Evolutionary conservation across 106 monocot species (phyloP).

Genomic region (Allium fistulosum): DNA sequence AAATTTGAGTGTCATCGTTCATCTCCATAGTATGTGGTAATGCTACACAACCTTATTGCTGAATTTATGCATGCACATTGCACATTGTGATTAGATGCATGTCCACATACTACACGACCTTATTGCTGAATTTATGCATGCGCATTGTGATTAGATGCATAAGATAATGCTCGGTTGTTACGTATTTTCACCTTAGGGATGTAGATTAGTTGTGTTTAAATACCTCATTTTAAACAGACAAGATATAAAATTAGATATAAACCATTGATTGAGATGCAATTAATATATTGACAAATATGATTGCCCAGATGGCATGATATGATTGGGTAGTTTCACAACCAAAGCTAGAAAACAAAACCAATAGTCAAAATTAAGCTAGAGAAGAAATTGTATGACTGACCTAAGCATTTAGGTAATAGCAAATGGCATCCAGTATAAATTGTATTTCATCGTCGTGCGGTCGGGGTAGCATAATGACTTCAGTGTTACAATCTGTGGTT

Average conservation of each 20-base stretch:
- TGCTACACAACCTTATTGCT: too few relatives aligned
- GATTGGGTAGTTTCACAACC: not conserved
- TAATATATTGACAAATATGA: not conserved
- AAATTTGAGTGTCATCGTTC: too few relatives aligned
- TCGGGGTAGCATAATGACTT: constrained; percentile 84
- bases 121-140: too few relatives aligned
- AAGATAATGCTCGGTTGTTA: not conserved
- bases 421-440: constrained; percentile 90
- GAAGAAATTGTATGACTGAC: constrained; percentile 12
- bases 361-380: not conserved
- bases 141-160: too few relatives aligned
- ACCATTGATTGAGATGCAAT: not conserved
- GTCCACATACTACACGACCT: too few relatives aligned
- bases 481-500: constrained; percentile 86
- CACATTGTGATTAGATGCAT: too few relatives aligned
- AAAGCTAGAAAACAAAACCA: not conserved
- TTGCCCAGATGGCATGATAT: not conserved
- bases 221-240: not conserved
- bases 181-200: too few relatives aligned
- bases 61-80: too few relatives aligned
- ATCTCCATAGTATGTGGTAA: too few relatives aligned
- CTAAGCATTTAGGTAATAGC: constrained; percentile 89
- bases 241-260: too few relatives aligned
- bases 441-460: constrained; percentile 99
- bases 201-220: not conserved